phyloP scores from a whole-genome alignment of 345 rosid genomes.

The Raphanus raphanistrum region DNA sequence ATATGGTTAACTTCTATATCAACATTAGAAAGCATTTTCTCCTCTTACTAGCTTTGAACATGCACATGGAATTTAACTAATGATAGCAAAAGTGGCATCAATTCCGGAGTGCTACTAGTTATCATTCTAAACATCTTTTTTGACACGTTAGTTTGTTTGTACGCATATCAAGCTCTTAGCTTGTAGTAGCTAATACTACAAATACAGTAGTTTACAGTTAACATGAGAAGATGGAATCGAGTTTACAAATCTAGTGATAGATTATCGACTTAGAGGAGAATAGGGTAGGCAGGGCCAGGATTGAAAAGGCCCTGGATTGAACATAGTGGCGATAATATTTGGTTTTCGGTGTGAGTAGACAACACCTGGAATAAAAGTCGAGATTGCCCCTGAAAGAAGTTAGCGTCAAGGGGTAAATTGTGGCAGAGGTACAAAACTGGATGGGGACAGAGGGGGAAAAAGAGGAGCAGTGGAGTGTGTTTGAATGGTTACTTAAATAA shows the following conservation, averaged over 20 bases:
- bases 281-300: conserved; percentile 21
- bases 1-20: not conserved
- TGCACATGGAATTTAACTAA: conserved; percentile 1
- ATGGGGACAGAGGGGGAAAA: conserved; percentile 39
- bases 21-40: not conserved
- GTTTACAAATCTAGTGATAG: conserved; percentile 5
- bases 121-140: not conserved
- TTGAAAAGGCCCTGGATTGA: conserved; percentile 6
- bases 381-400: conserved; percentile 30
- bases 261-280: conserved; percentile 15
- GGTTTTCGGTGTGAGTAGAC: conserved; percentile 50
- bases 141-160: conserved; percentile 17
- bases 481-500: conserved; percentile 41
- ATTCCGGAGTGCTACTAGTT: conserved; percentile 1
- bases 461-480: conserved; percentile 35
- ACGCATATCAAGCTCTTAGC: not conserved
- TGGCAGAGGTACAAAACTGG: conserved; percentile 38
- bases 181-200: not conserved
- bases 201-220: conserved; percentile 29
- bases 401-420: conserved; percentile 34
- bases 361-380: conserved; percentile 48
- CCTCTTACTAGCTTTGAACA: not conserved
- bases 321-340: conserved; percentile 28
- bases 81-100: conserved; percentile 12
- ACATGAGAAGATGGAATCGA: conserved; percentile 8